Percentiles rank a stretch among this genome's conserved stretches.
These are phyloP conservation scores for Diaporthe eres DNA, from an alignment of 2,329 filamentous ascomycete genomes.

Conservation along the genomic window DNA sequence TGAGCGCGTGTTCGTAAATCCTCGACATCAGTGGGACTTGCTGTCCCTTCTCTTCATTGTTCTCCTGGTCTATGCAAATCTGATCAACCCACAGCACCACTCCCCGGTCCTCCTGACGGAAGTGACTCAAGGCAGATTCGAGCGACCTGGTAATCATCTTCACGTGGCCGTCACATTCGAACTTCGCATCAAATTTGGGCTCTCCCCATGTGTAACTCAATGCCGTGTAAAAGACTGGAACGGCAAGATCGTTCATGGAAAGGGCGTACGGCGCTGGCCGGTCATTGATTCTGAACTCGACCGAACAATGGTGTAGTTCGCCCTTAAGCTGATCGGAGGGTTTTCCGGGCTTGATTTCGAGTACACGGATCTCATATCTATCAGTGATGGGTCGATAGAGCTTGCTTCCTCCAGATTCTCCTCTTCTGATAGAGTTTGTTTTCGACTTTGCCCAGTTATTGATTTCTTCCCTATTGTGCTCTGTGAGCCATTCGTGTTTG, in stretches of 20 bases:
- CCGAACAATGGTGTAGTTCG: background rate
- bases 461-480: background rate
- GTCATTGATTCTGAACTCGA: background rate
- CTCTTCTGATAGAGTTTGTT: background rate
- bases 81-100: background rate
- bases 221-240: background rate
- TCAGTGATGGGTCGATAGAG: background rate
- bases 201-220: background rate
- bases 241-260: background rate
- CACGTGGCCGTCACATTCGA: background rate
- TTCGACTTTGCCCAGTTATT: background rate
- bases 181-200: background rate
- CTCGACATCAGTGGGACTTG: background rate
- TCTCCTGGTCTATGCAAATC: conserved; percentile 13
- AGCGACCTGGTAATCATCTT: conserved; percentile 8
- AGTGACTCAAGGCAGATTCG: background rate
- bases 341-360: background rate
- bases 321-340: background rate
- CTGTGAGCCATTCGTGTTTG: background rate
- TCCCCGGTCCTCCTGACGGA: background rate
- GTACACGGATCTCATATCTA: background rate
- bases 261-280: background rate
- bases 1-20: background rate
- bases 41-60: background rate
- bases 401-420: background rate